These are phyloP conservation scores for Pyronema omphalodes DNA, from an alignment of 495 filamentous ascomycete genomes.

Conservation along the genomic window DNA sequence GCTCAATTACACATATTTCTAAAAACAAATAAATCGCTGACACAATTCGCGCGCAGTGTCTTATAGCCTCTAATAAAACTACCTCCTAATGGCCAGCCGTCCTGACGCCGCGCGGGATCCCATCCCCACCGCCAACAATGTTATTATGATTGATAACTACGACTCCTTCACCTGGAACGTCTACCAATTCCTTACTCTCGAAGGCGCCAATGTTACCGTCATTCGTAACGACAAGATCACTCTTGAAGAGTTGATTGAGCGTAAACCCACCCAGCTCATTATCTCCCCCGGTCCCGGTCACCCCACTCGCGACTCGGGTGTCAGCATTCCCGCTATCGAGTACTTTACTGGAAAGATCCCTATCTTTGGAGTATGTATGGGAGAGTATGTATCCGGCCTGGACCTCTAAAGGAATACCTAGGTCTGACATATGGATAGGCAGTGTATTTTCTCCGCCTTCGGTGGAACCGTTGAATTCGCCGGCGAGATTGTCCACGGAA, in stretches of 20 bases:
- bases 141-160: conserved; percentile 96
- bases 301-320: conserved; percentile 70
- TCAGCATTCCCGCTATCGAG: conserved; percentile 76
- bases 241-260: conserved; percentile 59
- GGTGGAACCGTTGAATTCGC: conserved; percentile 83
- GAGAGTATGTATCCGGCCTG: conserved; percentile 42
- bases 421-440: conserved; percentile 26
- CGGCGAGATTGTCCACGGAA: conserved; percentile 91
- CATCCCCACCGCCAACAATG: conserved; percentile 61
- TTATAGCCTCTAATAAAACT: not conserved
- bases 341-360: conserved; percentile 94
- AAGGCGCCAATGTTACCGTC: conserved; percentile 77
- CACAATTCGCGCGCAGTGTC: too few species aligned
- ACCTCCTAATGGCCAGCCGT: not conserved
- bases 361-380: conserved; percentile 96
- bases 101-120: conserved; percentile 13
- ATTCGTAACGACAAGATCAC: conserved; percentile 82
- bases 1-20: too few species aligned
- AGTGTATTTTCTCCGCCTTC: conserved; percentile 86
- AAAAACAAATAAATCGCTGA: too few species aligned
- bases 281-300: conserved; percentile 91
- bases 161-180: conserved; percentile 99
- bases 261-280: conserved; percentile 81
- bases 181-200: conserved; percentile 89
- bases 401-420: not conserved